A percentile compares a stretch with the other conserved stretches of the same genome.
These are phyloP conservation scores for Venturiaceae sp. DNA, from an alignment of 2,329 filamentous ascomycete genomes.

Conservation along the genomic window DNA sequence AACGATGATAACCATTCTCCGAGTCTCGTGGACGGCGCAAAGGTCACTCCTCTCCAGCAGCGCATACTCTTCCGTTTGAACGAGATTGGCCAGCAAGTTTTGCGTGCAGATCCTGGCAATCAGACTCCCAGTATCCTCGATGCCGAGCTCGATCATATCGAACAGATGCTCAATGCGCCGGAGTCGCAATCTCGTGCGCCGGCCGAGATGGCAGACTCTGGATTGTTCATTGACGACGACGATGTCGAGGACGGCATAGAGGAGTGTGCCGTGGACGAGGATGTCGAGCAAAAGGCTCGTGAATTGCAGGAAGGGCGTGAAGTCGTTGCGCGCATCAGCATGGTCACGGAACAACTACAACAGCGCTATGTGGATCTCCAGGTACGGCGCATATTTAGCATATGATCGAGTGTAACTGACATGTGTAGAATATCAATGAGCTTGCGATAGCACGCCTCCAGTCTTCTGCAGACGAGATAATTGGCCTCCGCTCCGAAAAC, in stretches of 20 bases:
- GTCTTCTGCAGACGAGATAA: conserved; percentile 19
- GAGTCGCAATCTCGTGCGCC: conserved; percentile 15
- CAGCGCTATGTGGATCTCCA: conserved; percentile 10
- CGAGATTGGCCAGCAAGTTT: conserved; percentile 24
- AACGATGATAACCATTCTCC: conserved; percentile 9
- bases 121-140: conserved; percentile 8
- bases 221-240: conserved; percentile 21
- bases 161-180: conserved; percentile 18
- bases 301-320: neutral
- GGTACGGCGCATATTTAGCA: neutral
- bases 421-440: conserved; percentile 19
- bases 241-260: conserved; percentile 2
- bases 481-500: conserved; percentile 25
- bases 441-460: conserved; percentile 18
- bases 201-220: conserved; percentile 20
- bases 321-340: conserved; percentile 5
- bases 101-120: conserved; percentile 15
- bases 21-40: conserved; percentile 12
- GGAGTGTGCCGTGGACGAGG: neutral
- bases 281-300: neutral
- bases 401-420: neutral
- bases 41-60: conserved; percentile 9
- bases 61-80: conserved; percentile 24
- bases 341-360: neutral
- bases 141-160: conserved; percentile 20